Conservation (phyloP, 228 moss, liverwort and hornwort species). For the Sphagnum magellanicum region DNA sequence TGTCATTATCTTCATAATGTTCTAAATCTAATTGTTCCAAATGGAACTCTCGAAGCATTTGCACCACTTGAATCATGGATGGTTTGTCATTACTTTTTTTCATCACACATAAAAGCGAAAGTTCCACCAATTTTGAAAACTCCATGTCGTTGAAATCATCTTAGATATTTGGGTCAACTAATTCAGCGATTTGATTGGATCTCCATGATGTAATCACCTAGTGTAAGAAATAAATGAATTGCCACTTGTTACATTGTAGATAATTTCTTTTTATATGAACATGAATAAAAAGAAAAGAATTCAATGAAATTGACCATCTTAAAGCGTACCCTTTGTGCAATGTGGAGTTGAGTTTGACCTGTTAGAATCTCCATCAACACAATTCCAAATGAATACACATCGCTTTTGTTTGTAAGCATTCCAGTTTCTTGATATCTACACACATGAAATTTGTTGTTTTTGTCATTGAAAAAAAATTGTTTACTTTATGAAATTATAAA, state of each 20-base stretch:
- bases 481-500: neutral
- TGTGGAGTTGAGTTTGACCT: constrained; percentile 18
- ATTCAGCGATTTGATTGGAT: constrained; percentile 6
- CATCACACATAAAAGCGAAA: too few relatives aligned
- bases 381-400: constrained; percentile 59
- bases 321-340: constrained; percentile 3
- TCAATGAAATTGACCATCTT: constrained; percentile 1
- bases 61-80: constrained; percentile 3
- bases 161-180: neutral
- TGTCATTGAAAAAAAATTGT: neutral
- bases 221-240: neutral
- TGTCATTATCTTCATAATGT: too few relatives aligned
- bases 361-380: constrained; percentile 49
- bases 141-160: constrained; percentile 11
- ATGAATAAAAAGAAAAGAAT: neutral
- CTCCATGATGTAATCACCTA: constrained; percentile 24
- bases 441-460: neutral
- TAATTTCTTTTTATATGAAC: neutral
- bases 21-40: neutral
- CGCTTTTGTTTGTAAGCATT: constrained; percentile 46
- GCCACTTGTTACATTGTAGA: neutral
- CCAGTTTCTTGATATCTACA: constrained; percentile 36
- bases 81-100: too few relatives aligned
- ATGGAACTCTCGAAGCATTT: constrained; percentile 26
- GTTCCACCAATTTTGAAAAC: too few relatives aligned